phyloP scores from a whole-genome alignment of 768 basidiomycete species.

The Lactarius akahatsu region DNA sequence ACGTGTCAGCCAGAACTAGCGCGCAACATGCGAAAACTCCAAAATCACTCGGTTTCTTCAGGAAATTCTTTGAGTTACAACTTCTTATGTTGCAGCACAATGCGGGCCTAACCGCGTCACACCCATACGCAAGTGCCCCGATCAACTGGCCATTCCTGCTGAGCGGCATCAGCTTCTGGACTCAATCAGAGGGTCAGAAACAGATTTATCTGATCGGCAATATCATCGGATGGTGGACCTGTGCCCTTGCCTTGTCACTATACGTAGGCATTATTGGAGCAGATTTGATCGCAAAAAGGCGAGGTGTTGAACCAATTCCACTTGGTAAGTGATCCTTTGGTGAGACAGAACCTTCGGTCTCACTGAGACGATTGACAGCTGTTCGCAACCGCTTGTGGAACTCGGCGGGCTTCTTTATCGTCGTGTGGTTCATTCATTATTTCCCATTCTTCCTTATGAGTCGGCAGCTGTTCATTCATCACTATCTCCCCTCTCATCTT shows the following conservation, averaged over 20 bases:
- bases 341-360: constrained; percentile 3
- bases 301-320: constrained; percentile 82
- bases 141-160: constrained; percentile 98
- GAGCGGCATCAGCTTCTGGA: constrained; percentile 99
- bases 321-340: constrained; percentile 59
- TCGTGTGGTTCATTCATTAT: constrained; percentile 95
- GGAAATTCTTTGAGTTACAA: constrained; percentile 91
- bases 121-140: constrained; percentile 94
- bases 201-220: constrained; percentile 99
- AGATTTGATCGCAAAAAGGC: constrained; percentile 82
- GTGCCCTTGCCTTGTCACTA: constrained; percentile 80
- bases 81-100: constrained; percentile 97
- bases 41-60: constrained; percentile 88
- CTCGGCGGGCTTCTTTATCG: constrained; percentile 91
- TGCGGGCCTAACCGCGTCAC: constrained; percentile 95
- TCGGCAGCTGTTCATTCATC: constrained; percentile 95
- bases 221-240: constrained; percentile 91
- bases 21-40: constrained; percentile 60
- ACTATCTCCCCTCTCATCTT: constrained; percentile 96
- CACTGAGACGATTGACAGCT: constrained; percentile 46
- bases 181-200: constrained; percentile 74
- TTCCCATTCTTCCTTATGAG: constrained; percentile 97
- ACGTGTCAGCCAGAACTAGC: constrained; percentile 52
- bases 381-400: constrained; percentile 94
- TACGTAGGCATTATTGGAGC: constrained; percentile 89